Evolutionary conservation across 441 rosid genomes (phyloP).

Genomic region (Gossypium lobatum): DNA sequence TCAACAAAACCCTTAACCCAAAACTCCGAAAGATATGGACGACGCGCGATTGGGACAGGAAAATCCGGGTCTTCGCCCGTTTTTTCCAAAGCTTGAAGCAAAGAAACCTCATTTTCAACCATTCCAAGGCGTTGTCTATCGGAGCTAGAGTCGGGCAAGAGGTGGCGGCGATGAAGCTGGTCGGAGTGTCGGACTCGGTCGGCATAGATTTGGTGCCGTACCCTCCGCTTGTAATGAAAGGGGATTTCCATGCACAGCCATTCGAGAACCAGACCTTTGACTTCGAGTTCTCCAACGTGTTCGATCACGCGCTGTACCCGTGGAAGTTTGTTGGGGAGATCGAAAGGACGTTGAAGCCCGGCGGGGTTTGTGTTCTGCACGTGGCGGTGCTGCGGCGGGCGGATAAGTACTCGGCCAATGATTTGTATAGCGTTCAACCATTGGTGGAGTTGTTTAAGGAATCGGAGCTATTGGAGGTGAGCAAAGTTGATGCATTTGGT

Average conservation of each 20-base stretch:
- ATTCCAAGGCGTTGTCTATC: constrained; percentile 55
- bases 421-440: constrained; percentile 50
- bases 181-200: constrained; percentile 60
- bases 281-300: constrained; percentile 90
- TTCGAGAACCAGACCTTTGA: constrained; percentile 61
- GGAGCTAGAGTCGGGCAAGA: constrained; percentile 94
- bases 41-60: constrained; percentile 84
- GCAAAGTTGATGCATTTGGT: constrained; percentile 87
- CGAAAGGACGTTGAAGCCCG: constrained; percentile 71
- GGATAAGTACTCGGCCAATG: constrained; percentile 89
- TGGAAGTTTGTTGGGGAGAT: constrained; percentile 69
- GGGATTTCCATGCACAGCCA: constrained; percentile 82
- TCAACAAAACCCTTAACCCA: constrained; percentile 84
- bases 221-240: constrained; percentile 70
- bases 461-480: constrained; percentile 50
- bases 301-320: constrained; percentile 85
- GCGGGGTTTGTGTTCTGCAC: constrained; percentile 72
- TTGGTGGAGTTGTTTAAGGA: constrained; percentile 45
- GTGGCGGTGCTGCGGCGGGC: constrained; percentile 55
- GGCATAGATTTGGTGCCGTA: constrained; percentile 81
- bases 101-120: constrained; percentile 35
- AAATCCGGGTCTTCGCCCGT: constrained; percentile 51
- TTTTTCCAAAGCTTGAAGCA: constrained; percentile 49
- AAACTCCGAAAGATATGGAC: constrained; percentile 70
- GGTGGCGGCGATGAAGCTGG: constrained; percentile 57